Evolutionary conservation across 2,329 filamentous ascomycete genomes (phyloP).

Genomic region (Cercospora sp.): DNA sequence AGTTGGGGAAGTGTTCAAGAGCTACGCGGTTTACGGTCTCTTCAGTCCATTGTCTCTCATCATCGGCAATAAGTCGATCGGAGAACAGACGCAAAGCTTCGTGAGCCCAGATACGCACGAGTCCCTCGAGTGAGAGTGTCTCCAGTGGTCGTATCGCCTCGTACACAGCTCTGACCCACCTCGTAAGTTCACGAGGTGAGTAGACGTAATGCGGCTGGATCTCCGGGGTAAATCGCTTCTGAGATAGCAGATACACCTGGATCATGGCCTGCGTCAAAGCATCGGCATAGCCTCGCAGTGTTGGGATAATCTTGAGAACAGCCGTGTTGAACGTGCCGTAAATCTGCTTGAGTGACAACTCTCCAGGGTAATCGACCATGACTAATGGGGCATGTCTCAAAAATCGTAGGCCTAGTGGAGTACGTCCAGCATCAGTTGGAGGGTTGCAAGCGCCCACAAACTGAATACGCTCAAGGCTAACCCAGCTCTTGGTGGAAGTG

Average conservation of each 20-base stretch:
- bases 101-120: conserved; percentile 97
- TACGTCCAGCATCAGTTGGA: conserved; percentile 94
- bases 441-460: conserved; percentile 99
- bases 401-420: conserved; percentile 89
- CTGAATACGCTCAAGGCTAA: conserved; percentile 94
- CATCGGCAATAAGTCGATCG: conserved; percentile 90
- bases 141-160: conserved; percentile 94
- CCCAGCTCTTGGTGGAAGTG: conserved; percentile 96
- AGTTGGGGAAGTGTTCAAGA: conserved; percentile 88
- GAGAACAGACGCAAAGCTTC: conserved; percentile 96
- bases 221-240: conserved; percentile 89
- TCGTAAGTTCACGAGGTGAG: conserved; percentile 94
- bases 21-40: conserved; percentile 85
- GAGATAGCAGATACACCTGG: conserved; percentile 90
- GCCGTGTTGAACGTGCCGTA: conserved; percentile 98
- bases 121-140: conserved; percentile 79
- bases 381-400: conserved; percentile 95
- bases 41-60: conserved; percentile 93
- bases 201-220: conserved; percentile 99
- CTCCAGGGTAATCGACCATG: conserved; percentile 99
- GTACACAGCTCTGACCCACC: conserved; percentile 97
- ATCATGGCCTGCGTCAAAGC: conserved; percentile 97
- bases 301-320: conserved; percentile 92
- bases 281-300: conserved; percentile 92
- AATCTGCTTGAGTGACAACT: conserved; percentile 91